Percentiles rank a stretch among this genome's conserved stretches.
Conservation (phyloP, 2,329 filamentous ascomycete genomes). For the Cladosporium sp. region DNA sequence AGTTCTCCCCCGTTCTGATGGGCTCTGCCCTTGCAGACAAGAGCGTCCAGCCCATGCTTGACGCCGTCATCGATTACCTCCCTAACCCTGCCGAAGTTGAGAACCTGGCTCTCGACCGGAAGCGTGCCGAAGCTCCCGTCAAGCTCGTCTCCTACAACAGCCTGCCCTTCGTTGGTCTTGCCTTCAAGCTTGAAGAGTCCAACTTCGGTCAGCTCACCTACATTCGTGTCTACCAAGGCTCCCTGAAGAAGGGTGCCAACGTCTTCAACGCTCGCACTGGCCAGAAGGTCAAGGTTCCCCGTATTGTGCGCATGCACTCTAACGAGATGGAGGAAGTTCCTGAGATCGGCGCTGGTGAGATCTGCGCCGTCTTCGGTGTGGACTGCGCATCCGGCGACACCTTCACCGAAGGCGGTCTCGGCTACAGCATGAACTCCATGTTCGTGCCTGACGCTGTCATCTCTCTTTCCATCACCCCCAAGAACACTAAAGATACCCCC, state of each 20-base stretch:
- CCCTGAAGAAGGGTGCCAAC: constrained; percentile 79
- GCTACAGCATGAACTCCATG: constrained; percentile 97
- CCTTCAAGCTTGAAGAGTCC: constrained; percentile 98
- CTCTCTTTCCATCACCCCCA: constrained; percentile 94
- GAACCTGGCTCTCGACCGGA: constrained; percentile 83
- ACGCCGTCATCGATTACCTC: constrained; percentile 92
- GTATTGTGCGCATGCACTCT: constrained; percentile 98
- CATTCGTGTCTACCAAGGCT: constrained; percentile 95
- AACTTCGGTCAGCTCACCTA: constrained; percentile 98
- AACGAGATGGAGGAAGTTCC: constrained; percentile 98
- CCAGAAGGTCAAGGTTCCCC: constrained; percentile 94
- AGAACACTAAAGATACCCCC: constrained; percentile 82
- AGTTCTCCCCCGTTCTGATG: constrained; percentile 95
- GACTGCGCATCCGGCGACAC: constrained; percentile 97
- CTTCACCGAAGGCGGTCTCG: constrained; percentile 88
- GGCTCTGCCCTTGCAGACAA: constrained; percentile 93
- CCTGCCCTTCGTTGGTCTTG: constrained; percentile 87
- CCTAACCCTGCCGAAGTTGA: constrained; percentile 86
- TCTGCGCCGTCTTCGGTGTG: constrained; percentile 96
- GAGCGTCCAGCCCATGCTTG: constrained; percentile 91
- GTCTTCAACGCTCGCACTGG: constrained; percentile 91
- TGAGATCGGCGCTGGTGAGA: constrained; percentile 93
- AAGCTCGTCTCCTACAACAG: constrained; percentile 91
- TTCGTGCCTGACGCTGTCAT: constrained; percentile 97
- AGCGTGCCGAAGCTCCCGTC: constrained; percentile 71